phyloP scores from a whole-genome alignment of 1,284 basidiomycete genomes.

The Apiotrichum domesticum region DNA sequence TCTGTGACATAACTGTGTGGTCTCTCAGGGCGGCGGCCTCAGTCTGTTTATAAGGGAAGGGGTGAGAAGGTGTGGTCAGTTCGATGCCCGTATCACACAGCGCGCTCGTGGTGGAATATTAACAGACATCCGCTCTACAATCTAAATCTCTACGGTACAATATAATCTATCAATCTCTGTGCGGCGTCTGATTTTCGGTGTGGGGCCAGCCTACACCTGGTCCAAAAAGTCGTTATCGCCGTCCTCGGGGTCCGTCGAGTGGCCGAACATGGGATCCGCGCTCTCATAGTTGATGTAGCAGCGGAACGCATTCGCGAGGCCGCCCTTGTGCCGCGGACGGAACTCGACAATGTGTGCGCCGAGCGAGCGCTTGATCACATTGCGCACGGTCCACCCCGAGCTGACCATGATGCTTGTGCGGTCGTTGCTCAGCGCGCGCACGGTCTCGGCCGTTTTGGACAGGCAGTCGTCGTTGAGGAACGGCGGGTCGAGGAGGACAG shows the following conservation, averaged over 20 bases:
- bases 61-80: too few species aligned
- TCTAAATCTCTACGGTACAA: too few species aligned
- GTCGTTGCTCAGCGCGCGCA: background rate
- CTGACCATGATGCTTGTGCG: conserved; percentile 5
- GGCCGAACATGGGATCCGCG: background rate
- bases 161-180: too few species aligned
- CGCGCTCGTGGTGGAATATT: too few species aligned
- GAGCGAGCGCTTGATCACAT: background rate
- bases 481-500: conserved; percentile 10
- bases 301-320: conserved; percentile 12
- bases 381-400: conserved; percentile 10
- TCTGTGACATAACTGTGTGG: too few species aligned
- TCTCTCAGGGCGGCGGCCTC: too few species aligned
- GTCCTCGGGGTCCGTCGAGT: conserved; percentile 2
- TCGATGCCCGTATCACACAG: too few species aligned
- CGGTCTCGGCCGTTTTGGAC: conserved; percentile 4
- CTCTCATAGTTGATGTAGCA: conserved; percentile 10
- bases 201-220: background rate
- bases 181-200: too few species aligned
- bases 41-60: too few species aligned
- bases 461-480: conserved; percentile 9
- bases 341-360: conserved; percentile 1
- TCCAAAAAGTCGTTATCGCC: conserved; percentile 7
- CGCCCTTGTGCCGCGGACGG: conserved; percentile 11
- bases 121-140: too few species aligned